Base-by-base conservation (phyloP, 2,329 filamentous ascomycete species). In the Penicillium oxalicum region DNA sequence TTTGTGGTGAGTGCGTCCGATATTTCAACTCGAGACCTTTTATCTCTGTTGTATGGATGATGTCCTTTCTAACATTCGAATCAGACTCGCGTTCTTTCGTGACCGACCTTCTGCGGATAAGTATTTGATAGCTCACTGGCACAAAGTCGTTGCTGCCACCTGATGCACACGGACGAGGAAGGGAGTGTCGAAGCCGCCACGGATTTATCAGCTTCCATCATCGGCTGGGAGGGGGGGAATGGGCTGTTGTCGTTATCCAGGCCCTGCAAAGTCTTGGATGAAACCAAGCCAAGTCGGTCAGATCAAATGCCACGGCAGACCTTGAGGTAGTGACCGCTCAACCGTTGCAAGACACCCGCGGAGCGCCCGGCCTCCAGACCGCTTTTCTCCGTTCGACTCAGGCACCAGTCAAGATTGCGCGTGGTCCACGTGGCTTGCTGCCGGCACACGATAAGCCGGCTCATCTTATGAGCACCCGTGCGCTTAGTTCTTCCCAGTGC, bases 1-100 rank as follows among this genome's bases (percentile, higher is more conserved):
- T 76, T 76, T 56, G 73, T 76, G 63, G 74, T 75, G 67, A 53
- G 70, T 65, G 37, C 42, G 8, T n/a, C 12, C 25, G 13, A 40
- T 42, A 4, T 32, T 32, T 32, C 29, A 11, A 7, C 8, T 11
- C 29, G 29, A 4, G 8, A 11, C 29, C 7, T 32, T 4, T 32
- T 5, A 2, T 32, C 8, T 32, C 7, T 32, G 11, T 32, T 5
- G 11, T 11, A 32, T 7, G 8, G 5, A 32, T 32, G 8, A 32
- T 18, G 18, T 18, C 18, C 18, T 18, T 32, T 32, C 4, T 32
- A 11, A 32, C 4, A 7, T 32, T 32, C 8, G 29, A 32, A 32
- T 11, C 5, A 32, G 29, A 32, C 29, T 44, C 61, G 61, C 24
- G 64, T 67, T 25, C 49, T 67, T 27, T 59, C 63, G 43, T 67